phyloP scores from a whole-genome alignment of 2,329 filamentous ascomycete genomes.

The Plectosphaerella plurivora region DNA sequence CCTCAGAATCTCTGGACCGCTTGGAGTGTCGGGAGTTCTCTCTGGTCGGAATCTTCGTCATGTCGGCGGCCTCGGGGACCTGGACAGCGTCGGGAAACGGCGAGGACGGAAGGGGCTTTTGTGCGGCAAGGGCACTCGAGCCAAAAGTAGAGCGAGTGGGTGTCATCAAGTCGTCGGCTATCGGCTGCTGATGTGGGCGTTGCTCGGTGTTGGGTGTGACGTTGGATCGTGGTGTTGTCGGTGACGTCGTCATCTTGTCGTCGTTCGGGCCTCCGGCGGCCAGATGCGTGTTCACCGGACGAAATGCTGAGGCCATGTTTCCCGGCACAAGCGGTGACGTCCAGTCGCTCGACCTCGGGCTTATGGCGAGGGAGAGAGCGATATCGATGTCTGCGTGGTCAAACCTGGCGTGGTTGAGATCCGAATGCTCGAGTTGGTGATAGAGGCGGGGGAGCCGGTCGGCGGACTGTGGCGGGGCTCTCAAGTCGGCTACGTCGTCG shows the following conservation, averaged over 20 bases:
- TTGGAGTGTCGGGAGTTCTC: slow-evolving; percentile 39
- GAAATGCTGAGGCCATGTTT: slow-evolving; percentile 43
- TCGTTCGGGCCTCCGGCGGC: slow-evolving; percentile 24
- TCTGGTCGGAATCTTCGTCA: slow-evolving; percentile 30
- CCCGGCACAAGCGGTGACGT: neutral
- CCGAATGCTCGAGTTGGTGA: slow-evolving; percentile 1
- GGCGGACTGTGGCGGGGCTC: neutral
- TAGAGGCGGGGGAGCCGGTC: neutral
- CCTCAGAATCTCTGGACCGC: slow-evolving; percentile 59
- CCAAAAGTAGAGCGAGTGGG: slow-evolving; percentile 58
- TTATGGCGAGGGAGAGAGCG: neutral
- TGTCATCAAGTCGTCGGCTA: slow-evolving; percentile 47
- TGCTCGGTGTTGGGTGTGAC: slow-evolving; percentile 25
- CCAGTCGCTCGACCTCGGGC: too few relatives aligned
- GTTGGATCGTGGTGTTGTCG: slow-evolving; percentile 28
- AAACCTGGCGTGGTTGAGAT: slow-evolving; percentile 5
- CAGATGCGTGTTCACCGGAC: slow-evolving; percentile 41
- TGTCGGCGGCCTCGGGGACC: slow-evolving; percentile 39
- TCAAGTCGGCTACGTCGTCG: neutral
- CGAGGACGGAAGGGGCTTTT: slow-evolving; percentile 50
- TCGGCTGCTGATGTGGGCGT: slow-evolving; percentile 12
- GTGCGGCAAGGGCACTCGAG: slow-evolving; percentile 33
- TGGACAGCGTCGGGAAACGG: slow-evolving; percentile 47
- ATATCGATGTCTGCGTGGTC: neutral
- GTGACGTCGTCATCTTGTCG: slow-evolving; percentile 31